Conservation (phyloP, 768 basidiomycete genomes). For the Mycena rebaudengoi region DNA sequence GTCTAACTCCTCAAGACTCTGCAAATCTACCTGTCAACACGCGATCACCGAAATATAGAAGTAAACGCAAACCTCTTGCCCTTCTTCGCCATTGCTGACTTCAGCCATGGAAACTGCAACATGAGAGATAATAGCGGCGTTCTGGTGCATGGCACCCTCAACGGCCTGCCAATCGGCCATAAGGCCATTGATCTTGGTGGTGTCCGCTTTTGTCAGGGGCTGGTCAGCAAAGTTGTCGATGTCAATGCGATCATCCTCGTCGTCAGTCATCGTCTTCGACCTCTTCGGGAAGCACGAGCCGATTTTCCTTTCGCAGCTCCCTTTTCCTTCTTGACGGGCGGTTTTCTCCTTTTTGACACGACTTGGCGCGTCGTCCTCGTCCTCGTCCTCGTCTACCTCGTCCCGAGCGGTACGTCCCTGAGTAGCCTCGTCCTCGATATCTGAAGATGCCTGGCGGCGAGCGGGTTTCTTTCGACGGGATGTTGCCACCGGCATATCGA, state of each 20-base stretch:
- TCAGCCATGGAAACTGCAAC: slow-evolving; percentile 71
- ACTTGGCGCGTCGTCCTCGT: slow-evolving; percentile 51
- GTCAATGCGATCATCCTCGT: slow-evolving; percentile 64
- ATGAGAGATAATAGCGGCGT: slow-evolving; percentile 56
- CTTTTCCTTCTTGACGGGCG: slow-evolving; percentile 39
- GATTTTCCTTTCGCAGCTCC: slow-evolving; percentile 26
- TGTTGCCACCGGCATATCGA: slow-evolving; percentile 48
- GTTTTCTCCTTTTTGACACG: slow-evolving; percentile 46
- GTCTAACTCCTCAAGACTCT: slow-evolving; percentile 73
- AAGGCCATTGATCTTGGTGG: slow-evolving; percentile 62
- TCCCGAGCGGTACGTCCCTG: slow-evolving; percentile 32
- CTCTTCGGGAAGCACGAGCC: slow-evolving; percentile 21
- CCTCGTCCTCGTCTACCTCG: slow-evolving; percentile 57
- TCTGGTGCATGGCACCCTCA: slow-evolving; percentile 56
- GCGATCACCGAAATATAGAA: not conserved
- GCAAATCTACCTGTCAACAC: slow-evolving; percentile 8
- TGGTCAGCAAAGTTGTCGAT: slow-evolving; percentile 71
- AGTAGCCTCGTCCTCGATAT: slow-evolving; percentile 62
- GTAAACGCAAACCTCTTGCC: slow-evolving; percentile 53
- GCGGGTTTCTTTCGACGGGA: slow-evolving; percentile 49
- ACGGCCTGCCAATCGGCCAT: slow-evolving; percentile 70
- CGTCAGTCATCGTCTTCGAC: slow-evolving; percentile 41
- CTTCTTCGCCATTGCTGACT: slow-evolving; percentile 60
- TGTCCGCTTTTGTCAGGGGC: slow-evolving; percentile 65
- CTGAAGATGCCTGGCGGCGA: slow-evolving; percentile 61